A percentile compares a stretch with the other conserved stretches of the same genome.
Evolutionary conservation across 768 basidiomycete species (phyloP).

Genomic region (Udeniomyces megalosporus): DNA sequence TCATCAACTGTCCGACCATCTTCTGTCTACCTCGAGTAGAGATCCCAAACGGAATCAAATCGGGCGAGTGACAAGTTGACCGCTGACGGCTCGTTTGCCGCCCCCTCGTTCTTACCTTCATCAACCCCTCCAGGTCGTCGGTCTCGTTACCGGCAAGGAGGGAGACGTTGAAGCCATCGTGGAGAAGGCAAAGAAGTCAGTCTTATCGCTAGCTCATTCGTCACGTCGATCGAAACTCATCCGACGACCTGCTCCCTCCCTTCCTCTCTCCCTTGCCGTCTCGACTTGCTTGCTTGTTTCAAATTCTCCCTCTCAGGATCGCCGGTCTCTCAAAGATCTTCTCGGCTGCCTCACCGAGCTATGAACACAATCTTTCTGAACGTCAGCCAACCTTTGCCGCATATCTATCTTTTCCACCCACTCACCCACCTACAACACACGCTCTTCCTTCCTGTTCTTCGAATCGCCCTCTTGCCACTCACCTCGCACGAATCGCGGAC

Average conservation of each 20-base stretch:
- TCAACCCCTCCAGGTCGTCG: conserved; percentile 18
- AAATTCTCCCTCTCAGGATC: conserved; percentile 21
- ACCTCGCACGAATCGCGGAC: background rate
- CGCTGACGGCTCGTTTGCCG: no score
- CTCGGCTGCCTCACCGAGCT: conserved; percentile 48
- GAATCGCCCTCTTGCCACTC: background rate
- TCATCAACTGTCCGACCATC: background rate
- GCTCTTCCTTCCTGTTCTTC: background rate
- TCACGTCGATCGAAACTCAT: no score
- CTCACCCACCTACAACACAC: background rate
- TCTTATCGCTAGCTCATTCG: no score
- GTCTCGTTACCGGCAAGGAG: conserved; percentile 26
- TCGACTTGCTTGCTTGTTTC: no score
- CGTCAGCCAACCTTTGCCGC: background rate
- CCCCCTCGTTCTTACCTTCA: background rate
- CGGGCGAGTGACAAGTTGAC: no score
- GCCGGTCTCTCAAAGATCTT: conserved; percentile 29
- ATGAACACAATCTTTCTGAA: conserved; percentile 56
- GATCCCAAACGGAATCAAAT: no score
- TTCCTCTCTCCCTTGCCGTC: background rate
- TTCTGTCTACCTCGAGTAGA: no score
- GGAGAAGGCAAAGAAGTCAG: conserved; percentile 65
- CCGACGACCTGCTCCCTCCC: background rate
- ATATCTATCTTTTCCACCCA: background rate
- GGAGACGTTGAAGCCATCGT: conserved; percentile 46